phyloP scores from a whole-genome alignment of 1,284 basidiomycete species.

The Trichosporon ovoides region DNA sequence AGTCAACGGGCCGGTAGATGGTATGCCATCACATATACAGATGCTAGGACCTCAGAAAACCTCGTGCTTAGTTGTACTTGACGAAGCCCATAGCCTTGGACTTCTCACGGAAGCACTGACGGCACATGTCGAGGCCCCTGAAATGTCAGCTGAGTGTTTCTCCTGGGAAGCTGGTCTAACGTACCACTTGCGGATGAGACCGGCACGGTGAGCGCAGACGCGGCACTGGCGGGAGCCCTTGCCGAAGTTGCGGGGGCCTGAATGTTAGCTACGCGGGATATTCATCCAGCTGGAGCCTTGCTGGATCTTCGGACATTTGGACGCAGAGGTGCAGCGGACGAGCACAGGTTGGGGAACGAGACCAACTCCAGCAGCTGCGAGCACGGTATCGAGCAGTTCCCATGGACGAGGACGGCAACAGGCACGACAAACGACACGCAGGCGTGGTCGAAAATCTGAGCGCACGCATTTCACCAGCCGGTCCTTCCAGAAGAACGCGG shows the following conservation, averaged over 20 bases:
- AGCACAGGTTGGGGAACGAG: no score
- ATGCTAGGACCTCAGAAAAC: conserved; percentile 14
- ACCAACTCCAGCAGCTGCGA: background rate
- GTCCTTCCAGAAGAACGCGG: no score
- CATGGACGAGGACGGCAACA: no score
- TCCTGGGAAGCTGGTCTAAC: background rate
- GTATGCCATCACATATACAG: conserved; percentile 23
- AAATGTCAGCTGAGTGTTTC: conserved; percentile 14
- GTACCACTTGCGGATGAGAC: conserved; percentile 65
- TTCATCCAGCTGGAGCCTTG: no score
- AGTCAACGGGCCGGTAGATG: conserved; percentile 9
- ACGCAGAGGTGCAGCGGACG: no score
- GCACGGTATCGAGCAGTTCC: no score
- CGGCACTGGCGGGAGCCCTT: conserved; percentile 95
- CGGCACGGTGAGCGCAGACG: conserved; percentile 90
- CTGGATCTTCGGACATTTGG: background rate
- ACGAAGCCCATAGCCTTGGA: conserved; percentile 83
- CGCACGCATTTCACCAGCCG: background rate
- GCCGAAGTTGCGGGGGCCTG: conserved; percentile 80
- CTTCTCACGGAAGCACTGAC: conserved; percentile 97
- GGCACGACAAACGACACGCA: background rate
- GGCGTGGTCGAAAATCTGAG: background rate
- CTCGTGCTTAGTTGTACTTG: conserved; percentile 53
- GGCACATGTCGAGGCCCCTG: conserved; percentile 84
- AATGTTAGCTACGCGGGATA: conserved; percentile 9